Percentiles rank a stretch among this genome's conserved stretches.
Evolutionary conservation across 2,329 filamentous ascomycete genomes (phyloP).

Genomic region (Chaetoscypha palmicola): DNA sequence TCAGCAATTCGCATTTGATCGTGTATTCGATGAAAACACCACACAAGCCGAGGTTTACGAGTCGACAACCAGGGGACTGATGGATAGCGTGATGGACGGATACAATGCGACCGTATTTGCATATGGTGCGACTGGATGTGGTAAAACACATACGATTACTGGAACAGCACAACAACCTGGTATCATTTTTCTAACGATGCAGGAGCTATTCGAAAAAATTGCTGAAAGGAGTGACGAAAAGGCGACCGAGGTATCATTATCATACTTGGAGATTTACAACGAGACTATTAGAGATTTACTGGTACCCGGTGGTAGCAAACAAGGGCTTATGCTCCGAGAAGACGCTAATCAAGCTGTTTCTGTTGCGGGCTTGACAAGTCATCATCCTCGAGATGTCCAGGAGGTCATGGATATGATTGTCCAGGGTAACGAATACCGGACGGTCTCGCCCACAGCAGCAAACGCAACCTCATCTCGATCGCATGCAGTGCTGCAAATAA

Average conservation of each 20-base stretch:
- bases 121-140: constrained; percentile 94
- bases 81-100: constrained; percentile 91
- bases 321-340: constrained; percentile 84
- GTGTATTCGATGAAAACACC: constrained; percentile 93
- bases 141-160: constrained; percentile 96
- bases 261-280: constrained; percentile 98
- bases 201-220: constrained; percentile 96
- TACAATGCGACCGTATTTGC: constrained; percentile 99
- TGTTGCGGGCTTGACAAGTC: constrained; percentile 83
- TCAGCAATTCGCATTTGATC: constrained; percentile 93
- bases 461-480: constrained; percentile 97
- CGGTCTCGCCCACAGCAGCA: constrained; percentile 92
- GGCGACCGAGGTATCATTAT: constrained; percentile 81
- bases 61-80: constrained; percentile 76
- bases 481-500: constrained; percentile 95
- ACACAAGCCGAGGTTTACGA: constrained; percentile 93
- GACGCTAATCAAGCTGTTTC: constrained; percentile 91
- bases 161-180: constrained; percentile 88
- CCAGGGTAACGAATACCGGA: constrained; percentile 85
- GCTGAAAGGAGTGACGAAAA: constrained; percentile 80
- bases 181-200: constrained; percentile 98
- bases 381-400: constrained; percentile 82
- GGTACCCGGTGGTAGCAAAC: constrained; percentile 71
- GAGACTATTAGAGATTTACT: constrained; percentile 95
- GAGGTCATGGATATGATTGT: constrained; percentile 99